phyloP scores from a whole-genome alignment of 345 rosid species.

The Nasturtium officinale region DNA sequence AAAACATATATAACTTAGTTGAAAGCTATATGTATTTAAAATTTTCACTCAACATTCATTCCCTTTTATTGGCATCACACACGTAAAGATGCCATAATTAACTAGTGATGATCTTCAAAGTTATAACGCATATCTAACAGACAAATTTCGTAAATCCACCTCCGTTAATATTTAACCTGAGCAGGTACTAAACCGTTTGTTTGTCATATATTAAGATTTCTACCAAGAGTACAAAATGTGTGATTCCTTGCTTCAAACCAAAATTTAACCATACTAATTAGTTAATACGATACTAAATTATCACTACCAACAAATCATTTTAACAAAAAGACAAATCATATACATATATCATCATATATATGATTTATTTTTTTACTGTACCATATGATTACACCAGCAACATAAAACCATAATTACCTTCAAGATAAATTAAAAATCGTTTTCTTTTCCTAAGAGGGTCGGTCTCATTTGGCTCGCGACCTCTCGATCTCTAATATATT shows the following conservation, averaged over 20 bases:
- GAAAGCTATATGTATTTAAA: neutral
- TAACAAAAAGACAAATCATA: neutral
- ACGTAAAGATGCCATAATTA: too few species aligned
- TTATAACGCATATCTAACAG: neutral
- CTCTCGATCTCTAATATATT: conserved; percentile 29
- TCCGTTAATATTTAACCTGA: neutral
- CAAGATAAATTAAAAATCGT: neutral
- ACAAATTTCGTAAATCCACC: neutral
- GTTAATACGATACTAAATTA: neutral
- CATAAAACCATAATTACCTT: conserved; percentile 8
- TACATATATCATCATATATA: conserved; percentile 20
- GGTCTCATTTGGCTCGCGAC: conserved; percentile 29
- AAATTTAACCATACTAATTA: neutral
- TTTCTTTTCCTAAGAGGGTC: conserved; percentile 26
- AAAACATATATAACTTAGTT: neutral
- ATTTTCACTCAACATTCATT: neutral
- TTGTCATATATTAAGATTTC: neutral
- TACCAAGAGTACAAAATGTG: neutral
- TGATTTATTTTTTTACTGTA: neutral
- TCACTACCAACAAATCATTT: neutral
- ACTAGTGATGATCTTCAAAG: neutral
- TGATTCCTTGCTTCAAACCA: conserved; percentile 1
- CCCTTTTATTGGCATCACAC: neutral
- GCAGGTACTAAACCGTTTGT: neutral
- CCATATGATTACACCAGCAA: conserved; percentile 21